phyloP scores from a whole-genome alignment of 164 flowering plant species.

The Sextonia rubra region DNA sequence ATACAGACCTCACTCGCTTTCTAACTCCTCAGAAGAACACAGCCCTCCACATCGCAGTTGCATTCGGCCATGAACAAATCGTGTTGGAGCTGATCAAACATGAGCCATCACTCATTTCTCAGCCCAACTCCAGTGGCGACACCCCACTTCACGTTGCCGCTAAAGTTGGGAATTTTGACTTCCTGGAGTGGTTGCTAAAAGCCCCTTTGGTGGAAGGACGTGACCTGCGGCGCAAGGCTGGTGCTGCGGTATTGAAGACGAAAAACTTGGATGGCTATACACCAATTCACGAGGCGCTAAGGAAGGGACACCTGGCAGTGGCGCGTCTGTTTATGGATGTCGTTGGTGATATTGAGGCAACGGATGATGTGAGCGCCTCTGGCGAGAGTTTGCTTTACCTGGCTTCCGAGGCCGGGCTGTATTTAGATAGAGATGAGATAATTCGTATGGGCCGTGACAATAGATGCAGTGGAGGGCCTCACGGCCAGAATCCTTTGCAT shows the following conservation, averaged over 20 bases:
- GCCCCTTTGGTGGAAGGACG: background rate
- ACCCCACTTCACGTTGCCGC: conserved; percentile 13
- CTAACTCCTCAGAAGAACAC: conserved; percentile 2
- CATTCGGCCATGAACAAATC: background rate
- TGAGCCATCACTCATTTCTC: background rate
- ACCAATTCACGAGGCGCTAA: conserved; percentile 18
- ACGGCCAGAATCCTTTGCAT: too few species aligned
- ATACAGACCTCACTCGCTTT: background rate
- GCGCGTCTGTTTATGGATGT: background rate
- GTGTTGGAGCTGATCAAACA: background rate
- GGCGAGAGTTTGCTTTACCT: too few species aligned
- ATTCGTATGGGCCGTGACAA: too few species aligned
- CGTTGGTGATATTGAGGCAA: too few species aligned
- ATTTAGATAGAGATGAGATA: too few species aligned
- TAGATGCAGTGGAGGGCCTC: too few species aligned
- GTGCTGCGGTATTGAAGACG: background rate
- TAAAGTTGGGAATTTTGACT: background rate
- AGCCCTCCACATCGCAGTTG: conserved; percentile 2
- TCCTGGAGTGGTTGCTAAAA: background rate
- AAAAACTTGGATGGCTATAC: conserved; percentile 10
- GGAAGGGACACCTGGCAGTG: background rate
- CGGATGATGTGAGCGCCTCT: too few species aligned
- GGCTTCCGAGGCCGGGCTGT: too few species aligned
- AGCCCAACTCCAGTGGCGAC: conserved; percentile 3
- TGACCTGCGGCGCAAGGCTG: background rate